Conservation (phyloP, 129 eudicot species). For the Escallonia herrerae region DNA sequence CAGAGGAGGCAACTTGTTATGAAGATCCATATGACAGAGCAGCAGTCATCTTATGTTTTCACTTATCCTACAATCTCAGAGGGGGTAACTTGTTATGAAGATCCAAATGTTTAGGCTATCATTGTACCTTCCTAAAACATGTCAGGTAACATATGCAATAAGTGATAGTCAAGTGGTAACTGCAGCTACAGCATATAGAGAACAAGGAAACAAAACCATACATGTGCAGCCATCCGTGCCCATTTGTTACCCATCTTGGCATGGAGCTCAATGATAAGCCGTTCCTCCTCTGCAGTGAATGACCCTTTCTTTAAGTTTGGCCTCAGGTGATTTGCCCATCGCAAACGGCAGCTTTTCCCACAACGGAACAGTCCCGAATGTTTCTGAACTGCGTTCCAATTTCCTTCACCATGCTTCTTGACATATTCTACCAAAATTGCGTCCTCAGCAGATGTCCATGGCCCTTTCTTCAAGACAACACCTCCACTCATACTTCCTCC, state of each 20-base stretch:
- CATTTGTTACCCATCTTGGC: conserved; percentile 36
- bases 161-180: no score
- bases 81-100: no score
- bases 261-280: conserved; percentile 24
- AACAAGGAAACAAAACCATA: not conserved
- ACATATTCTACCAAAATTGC: conserved; percentile 30
- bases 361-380: conserved; percentile 28
- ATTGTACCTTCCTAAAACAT: no score
- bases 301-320: conserved; percentile 32
- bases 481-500: conserved; percentile 13
- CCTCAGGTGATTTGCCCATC: conserved; percentile 37
- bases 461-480: conserved; percentile 18
- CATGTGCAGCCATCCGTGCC: conserved; percentile 38
- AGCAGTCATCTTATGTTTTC: no score
- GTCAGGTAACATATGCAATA: no score
- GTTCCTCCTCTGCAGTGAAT: conserved; percentile 25
- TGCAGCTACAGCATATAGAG: no score
- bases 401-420: conserved; percentile 30
- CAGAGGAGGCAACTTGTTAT: no score
- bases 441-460: conserved; percentile 33
- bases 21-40: no score
- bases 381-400: conserved; percentile 32
- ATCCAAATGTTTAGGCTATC: no score
- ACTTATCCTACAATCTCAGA: no score
- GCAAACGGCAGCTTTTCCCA: conserved; percentile 32